Evolutionary conservation across 805 yeast genomes (phyloP), one percentile per base, ranked within the genome.

Genomic region (Teunomyces gatunensis): DNA sequence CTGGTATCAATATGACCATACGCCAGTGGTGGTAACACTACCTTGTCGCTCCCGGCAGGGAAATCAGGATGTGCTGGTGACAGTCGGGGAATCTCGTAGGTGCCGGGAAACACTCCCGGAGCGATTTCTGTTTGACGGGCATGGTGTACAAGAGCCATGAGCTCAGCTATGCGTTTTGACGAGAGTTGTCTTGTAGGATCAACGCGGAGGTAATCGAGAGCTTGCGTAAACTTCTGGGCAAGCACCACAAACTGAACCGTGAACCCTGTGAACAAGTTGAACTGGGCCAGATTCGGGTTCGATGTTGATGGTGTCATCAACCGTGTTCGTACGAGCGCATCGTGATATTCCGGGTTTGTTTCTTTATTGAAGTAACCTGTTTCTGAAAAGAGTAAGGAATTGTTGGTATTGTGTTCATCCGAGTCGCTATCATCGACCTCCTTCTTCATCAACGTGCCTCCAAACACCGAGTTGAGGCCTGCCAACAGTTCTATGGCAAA

Each of bases 261-360:
- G 48, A 56, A 68, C 10, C 76, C 76, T 49, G 66, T 55, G 48
- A 57, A 69, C 21, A 70, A 45, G 48, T 69, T 69, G 54, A 68
- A 69, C 12, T 55, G 56, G 11, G 45, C 36, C 43, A 44, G 52
- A 20, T 32, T 35, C 2, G 53, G 52, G 10, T 28, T 29, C 1
- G 51, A 45, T 6, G 46, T 46, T 6, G 47, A 15, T 7, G 47
- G 45, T 5, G 60, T 53, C 17, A 68, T 47, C 35, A 71, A 46
- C 21, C 69, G 66, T 3, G 58, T 58, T 15, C 60, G 50, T 17
- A 55, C 56, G 13, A 71, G 55, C 5, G 71, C 66, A 21, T 62
- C 66, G 47, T 67, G 65, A 51, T 65, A 70, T 23, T 54, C 67
- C 2, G 64, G 63, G 45, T 64, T 65, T 20, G 45, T 39, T 11